Conservation (phyloP, 805 yeast genomes). For the Candida rishiriensis region DNA sequence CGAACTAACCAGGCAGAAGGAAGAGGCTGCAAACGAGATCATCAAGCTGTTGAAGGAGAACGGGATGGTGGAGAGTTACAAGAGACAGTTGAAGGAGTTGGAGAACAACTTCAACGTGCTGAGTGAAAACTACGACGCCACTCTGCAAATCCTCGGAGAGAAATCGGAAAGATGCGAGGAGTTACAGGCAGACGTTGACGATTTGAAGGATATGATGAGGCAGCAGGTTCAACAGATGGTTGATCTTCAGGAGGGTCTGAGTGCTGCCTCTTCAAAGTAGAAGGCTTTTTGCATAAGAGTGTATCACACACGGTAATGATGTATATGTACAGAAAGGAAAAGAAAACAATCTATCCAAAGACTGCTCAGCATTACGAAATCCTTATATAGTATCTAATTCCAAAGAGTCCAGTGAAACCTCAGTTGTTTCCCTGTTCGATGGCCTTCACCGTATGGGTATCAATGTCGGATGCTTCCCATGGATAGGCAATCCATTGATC, state of each 20-base stretch:
- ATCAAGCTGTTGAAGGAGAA: conserved; percentile 52
- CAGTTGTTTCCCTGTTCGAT: conserved; percentile 58
- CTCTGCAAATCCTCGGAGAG: conserved; percentile 75
- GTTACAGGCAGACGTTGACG: conserved; percentile 80
- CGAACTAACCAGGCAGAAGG: conserved; percentile 52
- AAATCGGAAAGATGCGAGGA: conserved; percentile 84
- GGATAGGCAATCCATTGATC: conserved; percentile 89
- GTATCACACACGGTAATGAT: too few relatives aligned
- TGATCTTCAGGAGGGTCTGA: conserved; percentile 43
- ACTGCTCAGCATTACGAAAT: background rate
- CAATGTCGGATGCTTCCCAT: conserved; percentile 84
- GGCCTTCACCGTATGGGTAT: conserved; percentile 65
- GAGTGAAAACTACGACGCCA: conserved; percentile 34
- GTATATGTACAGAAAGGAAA: too few relatives aligned
- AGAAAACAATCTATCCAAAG: background rate
- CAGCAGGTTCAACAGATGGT: conserved; percentile 87
- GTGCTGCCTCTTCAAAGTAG: background rate
- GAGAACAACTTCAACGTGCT: conserved; percentile 16
- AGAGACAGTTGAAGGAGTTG: conserved; percentile 19
- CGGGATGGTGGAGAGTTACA: conserved; percentile 38
- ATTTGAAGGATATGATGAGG: conserved; percentile 77
- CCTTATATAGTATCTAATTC: too few relatives aligned
- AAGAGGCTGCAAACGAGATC: conserved; percentile 64
- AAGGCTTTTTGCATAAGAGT: too few relatives aligned
- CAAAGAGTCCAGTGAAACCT: background rate